Evolutionary conservation across 352 stramenopile species (phyloP).

Genomic region (Globisporangium cylindrosporum): DNA sequence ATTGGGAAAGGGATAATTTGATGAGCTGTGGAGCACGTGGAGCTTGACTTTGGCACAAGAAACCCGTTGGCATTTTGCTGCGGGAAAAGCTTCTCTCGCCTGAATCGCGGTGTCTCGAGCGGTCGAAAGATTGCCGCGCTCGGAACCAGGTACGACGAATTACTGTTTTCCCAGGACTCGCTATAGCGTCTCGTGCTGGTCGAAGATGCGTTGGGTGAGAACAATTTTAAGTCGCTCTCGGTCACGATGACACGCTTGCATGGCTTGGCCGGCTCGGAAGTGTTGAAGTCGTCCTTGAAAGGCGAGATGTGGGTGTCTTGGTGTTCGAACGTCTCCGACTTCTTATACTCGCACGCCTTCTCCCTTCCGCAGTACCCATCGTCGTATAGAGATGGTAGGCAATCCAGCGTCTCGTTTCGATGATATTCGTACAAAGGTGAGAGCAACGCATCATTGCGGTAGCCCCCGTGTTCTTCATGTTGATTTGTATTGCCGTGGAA

Average conservation of each 20-base stretch:
- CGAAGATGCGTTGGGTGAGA: constrained; percentile 1
- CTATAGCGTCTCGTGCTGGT: not conserved
- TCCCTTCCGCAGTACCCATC: constrained; percentile 10
- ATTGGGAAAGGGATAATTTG: constrained; percentile 20
- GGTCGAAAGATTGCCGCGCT: not conserved
- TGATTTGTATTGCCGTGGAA: not conserved
- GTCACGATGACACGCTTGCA: constrained; percentile 52
- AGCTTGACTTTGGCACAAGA: constrained; percentile 7
- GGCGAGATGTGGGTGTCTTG: not conserved
- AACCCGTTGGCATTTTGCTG: constrained; percentile 10
- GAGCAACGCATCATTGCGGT: not conserved
- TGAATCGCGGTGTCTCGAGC: constrained; percentile 5
- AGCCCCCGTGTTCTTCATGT: not conserved
- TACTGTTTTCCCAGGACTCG: constrained; percentile 6
- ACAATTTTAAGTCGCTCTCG: constrained; percentile 40
- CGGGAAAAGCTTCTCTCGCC: constrained; percentile 25
- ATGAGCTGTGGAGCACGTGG: constrained; percentile 3
- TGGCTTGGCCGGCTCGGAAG: constrained; percentile 32
- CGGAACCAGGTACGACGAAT: not conserved
- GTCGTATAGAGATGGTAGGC: constrained; percentile 17
- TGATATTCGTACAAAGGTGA: constrained; percentile 2
- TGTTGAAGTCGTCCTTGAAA: constrained; percentile 19
- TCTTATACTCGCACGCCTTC: not conserved
- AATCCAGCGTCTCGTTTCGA: constrained; percentile 5
- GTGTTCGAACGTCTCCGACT: constrained; percentile 3